phyloP scores from a whole-genome alignment of 73 alveolate species.

The Symbiodinium pilosum region DNA sequence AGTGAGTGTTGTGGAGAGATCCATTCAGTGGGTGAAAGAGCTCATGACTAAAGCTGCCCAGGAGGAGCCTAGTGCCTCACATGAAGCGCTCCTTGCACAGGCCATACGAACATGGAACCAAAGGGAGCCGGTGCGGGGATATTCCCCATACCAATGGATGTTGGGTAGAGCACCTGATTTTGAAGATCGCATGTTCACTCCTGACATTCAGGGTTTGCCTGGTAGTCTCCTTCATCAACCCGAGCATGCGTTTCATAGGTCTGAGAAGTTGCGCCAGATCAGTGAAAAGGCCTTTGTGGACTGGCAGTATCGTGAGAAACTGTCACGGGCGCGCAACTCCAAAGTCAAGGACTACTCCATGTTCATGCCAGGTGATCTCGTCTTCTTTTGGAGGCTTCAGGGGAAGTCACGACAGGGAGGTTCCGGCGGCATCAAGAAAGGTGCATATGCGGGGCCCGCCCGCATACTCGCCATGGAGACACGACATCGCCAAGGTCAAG shows the following conservation, averaged over 20 bases:
- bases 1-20: neutral
- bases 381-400: neutral
- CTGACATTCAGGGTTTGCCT: neutral
- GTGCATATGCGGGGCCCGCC: neutral
- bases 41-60: neutral
- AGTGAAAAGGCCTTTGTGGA: neutral
- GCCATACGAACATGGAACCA: conserved; percentile 20
- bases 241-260: neutral
- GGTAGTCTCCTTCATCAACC: neutral
- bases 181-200: neutral
- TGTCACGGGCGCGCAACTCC: neutral
- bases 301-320: neutral
- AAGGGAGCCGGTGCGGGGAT: conserved; percentile 10
- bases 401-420: neutral
- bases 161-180: conserved; percentile 2
- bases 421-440: neutral
- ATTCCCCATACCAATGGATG: neutral
- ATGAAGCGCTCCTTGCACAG: neutral
- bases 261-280: neutral
- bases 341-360: neutral
- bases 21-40: neutral
- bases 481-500: neutral
- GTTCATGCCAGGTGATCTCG: neutral
- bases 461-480: neutral
- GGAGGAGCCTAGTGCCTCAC: neutral